Percentiles rank a stretch among this genome's conserved stretches.
phyloP scores from a whole-genome alignment of 768 basidiomycete species.

The Mycena epipterygia region DNA sequence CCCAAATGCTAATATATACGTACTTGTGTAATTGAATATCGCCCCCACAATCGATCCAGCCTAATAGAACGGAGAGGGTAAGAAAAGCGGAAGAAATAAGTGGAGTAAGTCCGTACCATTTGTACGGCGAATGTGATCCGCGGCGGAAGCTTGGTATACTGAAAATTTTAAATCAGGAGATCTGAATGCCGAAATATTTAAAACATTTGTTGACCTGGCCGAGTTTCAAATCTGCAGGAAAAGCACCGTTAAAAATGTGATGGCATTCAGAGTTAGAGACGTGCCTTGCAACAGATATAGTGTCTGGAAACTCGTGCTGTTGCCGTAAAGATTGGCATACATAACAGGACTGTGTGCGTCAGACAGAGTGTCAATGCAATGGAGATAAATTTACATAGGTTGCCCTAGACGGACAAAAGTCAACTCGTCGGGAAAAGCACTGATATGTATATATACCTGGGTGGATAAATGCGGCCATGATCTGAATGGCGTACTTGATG shows the following conservation, averaged over 20 bases:
- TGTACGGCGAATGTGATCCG: slow-evolving; percentile 62
- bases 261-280: not conserved
- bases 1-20: slow-evolving; percentile 16
- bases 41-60: slow-evolving; percentile 64
- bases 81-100: not conserved
- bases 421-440: not conserved
- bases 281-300: slow-evolving; percentile 64
- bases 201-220: slow-evolving; percentile 47
- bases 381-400: slow-evolving; percentile 52
- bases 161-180: not conserved
- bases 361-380: slow-evolving; percentile 16
- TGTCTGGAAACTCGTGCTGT: slow-evolving; percentile 62
- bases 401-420: slow-evolving; percentile 48
- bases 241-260: slow-evolving; percentile 16
- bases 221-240: slow-evolving; percentile 58
- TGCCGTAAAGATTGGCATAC: slow-evolving; percentile 70
- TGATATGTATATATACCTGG: slow-evolving; percentile 9
- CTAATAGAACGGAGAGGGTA: slow-evolving; percentile 18
- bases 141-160: slow-evolving; percentile 68
- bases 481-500: slow-evolving; percentile 64
- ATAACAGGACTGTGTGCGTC: slow-evolving; percentile 56
- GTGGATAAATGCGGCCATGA: slow-evolving; percentile 65
- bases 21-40: slow-evolving; percentile 66
- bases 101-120: slow-evolving; percentile 45
- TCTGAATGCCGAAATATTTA: not conserved